Percentiles rank a stretch among this genome's conserved stretches.
Evolutionary conservation across 345 rosid species (phyloP).

Genomic region (Syzygium aromaticum): DNA sequence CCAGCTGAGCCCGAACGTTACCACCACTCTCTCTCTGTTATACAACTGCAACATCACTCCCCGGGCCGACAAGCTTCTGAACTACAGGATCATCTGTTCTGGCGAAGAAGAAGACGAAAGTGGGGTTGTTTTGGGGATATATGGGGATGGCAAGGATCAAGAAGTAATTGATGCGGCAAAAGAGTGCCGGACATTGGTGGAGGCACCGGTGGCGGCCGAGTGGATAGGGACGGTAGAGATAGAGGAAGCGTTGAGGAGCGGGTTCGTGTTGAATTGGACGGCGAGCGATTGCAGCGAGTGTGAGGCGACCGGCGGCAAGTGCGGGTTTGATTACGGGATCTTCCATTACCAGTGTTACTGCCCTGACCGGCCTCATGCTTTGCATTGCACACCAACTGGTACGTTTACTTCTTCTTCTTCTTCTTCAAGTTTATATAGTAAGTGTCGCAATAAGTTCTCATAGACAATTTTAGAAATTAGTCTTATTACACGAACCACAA

Average conservation of each 20-base stretch:
- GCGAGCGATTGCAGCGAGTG: slow-evolving; percentile 36
- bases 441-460: background rate
- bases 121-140: slow-evolving; percentile 1
- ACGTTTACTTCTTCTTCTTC: background rate
- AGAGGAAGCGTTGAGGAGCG: slow-evolving; percentile 4
- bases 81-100: slow-evolving; percentile 2
- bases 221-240: background rate
- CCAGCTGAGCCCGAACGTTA: background rate
- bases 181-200: slow-evolving; percentile 6
- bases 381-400: background rate
- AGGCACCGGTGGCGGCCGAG: slow-evolving; percentile 11
- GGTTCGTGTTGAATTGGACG: slow-evolving; percentile 35
- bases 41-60: slow-evolving; percentile 15
- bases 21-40: background rate
- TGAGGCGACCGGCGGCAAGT: slow-evolving; percentile 29
- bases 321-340: slow-evolving; percentile 19
- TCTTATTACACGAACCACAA: background rate
- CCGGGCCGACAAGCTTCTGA: background rate
- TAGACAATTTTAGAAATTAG: background rate
- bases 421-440: background rate
- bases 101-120: background rate
- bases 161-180: slow-evolving; percentile 7
- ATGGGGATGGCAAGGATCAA: slow-evolving; percentile 1
- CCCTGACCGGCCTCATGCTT: slow-evolving; percentile 40
- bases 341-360: slow-evolving; percentile 37